Base-by-base conservation (phyloP, 495 filamentous ascomycete species). In the Rhizodiscina lignyota region DNA sequence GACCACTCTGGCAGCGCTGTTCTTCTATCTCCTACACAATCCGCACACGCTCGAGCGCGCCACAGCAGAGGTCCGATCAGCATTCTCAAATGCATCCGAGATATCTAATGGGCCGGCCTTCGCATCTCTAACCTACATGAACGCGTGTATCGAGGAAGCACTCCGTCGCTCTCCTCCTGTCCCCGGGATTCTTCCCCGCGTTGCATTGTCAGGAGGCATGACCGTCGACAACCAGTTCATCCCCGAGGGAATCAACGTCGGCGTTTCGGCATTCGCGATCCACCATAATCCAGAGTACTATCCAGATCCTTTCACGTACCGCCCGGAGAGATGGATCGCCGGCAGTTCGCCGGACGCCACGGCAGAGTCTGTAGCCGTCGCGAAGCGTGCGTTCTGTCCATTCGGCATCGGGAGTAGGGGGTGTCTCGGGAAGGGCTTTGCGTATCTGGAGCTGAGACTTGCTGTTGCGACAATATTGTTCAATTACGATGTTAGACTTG, bases 161-260 rank as follows among this genome's bases (percentile, higher is more conserved):
- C 59, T 80, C 48, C 74, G 79, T 29, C 51, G 82, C 30, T 66
- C 66, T 0, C 78, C 77, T 5, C 62, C 75, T 0, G 74, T 79
- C 4, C 56, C 61, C 30, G 66, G 65, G 5, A 53, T 66, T 5
- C 48, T 78, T 5, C 65, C 64, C 12, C 61, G 72, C 22, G 68
- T 74, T 44, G 75, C 81, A 4, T 56, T 71, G 4, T 39, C 60
- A 1, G 75, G 75, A 26, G 77, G 77, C 11, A 51, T 63, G 4
- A 40, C 50, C 5, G 60, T 77, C 5, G 64, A 70, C 32, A 63
- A 61, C 4, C 44, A 66, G 2, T 58, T 55, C 37, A 48, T 73
- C 6, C 64, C 63, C 0, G 57, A 49, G 11, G 67, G 66, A 4
- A 68, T 58, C 4, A 20, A 16, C 17, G 17, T 47, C 12, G 27